Percentiles rank a stretch among this genome's conserved stretches.
Evolutionary conservation across 192 early-diverging fungal species (phyloP).

Genomic region (Coemansia reversa): DNA sequence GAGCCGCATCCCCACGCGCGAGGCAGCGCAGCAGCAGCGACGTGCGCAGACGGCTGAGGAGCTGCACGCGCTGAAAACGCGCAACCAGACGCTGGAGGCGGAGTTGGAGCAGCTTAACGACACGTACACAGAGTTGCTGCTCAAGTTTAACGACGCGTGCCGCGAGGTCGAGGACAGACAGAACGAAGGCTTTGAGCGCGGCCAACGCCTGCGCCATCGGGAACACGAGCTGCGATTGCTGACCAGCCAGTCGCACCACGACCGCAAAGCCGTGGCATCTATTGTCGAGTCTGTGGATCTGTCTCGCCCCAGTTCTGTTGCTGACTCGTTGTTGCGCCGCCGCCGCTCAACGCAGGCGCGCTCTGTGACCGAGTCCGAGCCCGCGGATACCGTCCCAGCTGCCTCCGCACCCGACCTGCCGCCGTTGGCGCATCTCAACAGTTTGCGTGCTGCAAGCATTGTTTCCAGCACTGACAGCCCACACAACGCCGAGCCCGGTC

Average conservation of each 20-base stretch:
- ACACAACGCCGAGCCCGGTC: constrained; percentile 14
- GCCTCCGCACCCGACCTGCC: constrained; percentile 23
- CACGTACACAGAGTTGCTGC: constrained; percentile 58
- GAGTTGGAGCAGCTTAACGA: constrained; percentile 56
- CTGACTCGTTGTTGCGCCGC: constrained; percentile 21
- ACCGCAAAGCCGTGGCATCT: constrained; percentile 10
- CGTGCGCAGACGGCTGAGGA: constrained; percentile 27
- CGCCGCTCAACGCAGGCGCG: constrained; percentile 20
- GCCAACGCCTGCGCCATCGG: constrained; percentile 52
- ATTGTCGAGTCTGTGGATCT: constrained; percentile 4
- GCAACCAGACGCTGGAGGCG: constrained; percentile 51
- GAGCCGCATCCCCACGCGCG: constrained; percentile 22
- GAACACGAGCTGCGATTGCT: constrained; percentile 47
- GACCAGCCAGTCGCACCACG: constrained; percentile 35
- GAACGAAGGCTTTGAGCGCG: constrained; percentile 51
- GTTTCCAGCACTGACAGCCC: constrained; percentile 7
- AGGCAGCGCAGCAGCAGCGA: constrained; percentile 29
- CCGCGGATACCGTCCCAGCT: neutral
- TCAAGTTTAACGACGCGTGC: constrained; percentile 56
- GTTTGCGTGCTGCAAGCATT: constrained; percentile 15
- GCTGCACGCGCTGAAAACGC: constrained; percentile 19
- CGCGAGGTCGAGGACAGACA: constrained; percentile 56
- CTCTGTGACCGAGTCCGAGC: neutral
- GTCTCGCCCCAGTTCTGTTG: constrained; percentile 21
- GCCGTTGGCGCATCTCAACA: constrained; percentile 26